Conservation (phyloP, 2,329 filamentous ascomycete species). For the Fusarium sp. region DNA sequence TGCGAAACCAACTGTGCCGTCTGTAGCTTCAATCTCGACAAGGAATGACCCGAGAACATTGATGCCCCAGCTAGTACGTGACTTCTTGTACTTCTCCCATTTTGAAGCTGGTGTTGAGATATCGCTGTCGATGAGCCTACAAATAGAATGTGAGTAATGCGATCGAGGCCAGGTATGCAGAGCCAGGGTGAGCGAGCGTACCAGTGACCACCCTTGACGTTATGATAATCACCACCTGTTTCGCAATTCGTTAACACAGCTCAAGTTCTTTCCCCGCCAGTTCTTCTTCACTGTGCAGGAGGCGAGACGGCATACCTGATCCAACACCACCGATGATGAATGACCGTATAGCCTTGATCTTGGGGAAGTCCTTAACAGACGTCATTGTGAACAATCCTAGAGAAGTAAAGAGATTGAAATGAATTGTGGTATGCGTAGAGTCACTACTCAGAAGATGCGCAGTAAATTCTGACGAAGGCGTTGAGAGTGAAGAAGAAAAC, state of each 20-base stretch:
- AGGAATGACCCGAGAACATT: constrained; percentile 94
- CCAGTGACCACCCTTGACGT: constrained; percentile 80
- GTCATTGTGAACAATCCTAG: constrained; percentile 50
- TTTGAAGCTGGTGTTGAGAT: constrained; percentile 93
- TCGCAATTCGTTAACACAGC: background rate
- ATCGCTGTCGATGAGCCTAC: constrained; percentile 88
- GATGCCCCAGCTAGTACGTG: constrained; percentile 93
- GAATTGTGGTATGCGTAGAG: background rate
- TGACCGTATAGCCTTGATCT: constrained; percentile 78
- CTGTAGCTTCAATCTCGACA: constrained; percentile 85
- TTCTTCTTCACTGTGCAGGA: background rate
- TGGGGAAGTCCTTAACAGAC: constrained; percentile 70
- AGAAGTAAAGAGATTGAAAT: background rate
- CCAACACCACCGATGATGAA: constrained; percentile 66
- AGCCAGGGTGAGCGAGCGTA: constrained; percentile 43
- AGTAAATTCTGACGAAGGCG: background rate
- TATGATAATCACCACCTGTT: constrained; percentile 86
- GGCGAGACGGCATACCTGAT: constrained; percentile 39
- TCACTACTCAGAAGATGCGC: background rate
- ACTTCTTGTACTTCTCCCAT: constrained; percentile 88
- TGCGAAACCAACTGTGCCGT: constrained; percentile 93
- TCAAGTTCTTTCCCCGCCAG: background rate
- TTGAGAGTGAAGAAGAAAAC: background rate
- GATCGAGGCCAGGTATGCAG: background rate
- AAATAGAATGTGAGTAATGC: constrained; percentile 9